Evolutionary conservation across 2,329 filamentous ascomycete genomes (phyloP).

Genomic region (Diaporthe vaccinii): DNA sequence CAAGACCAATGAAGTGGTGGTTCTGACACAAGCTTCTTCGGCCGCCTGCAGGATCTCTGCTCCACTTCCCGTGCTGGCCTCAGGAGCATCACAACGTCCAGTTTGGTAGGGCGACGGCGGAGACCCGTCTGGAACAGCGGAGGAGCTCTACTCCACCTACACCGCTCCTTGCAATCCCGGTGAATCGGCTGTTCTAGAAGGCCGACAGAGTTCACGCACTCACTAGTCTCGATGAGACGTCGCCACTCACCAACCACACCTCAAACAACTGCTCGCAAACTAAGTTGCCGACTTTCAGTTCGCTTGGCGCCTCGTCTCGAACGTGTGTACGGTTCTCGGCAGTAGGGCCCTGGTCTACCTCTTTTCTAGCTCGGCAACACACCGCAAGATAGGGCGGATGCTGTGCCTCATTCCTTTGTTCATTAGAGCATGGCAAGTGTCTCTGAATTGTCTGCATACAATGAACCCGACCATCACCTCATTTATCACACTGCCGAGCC

Average conservation of each 20-base stretch:
- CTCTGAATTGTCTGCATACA: too few relatives aligned
- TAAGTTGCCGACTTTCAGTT: neutral
- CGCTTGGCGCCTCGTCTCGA: neutral
- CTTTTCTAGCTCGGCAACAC: neutral
- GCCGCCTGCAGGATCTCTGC: constrained; percentile 27
- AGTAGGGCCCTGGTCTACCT: neutral
- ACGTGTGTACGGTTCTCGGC: neutral
- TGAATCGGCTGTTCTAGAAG: constrained; percentile 6
- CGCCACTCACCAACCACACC: neutral
- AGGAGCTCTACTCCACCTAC: neutral
- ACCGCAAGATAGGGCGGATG: neutral
- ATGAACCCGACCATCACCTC: neutral
- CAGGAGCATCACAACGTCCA: neutral
- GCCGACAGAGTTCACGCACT: constrained; percentile 17
- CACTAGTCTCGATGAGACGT: constrained; percentile 21
- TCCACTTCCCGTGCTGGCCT: neutral
- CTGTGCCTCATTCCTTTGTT: neutral
- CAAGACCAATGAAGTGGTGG: constrained; percentile 5
- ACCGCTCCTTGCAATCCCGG: constrained; percentile 8
- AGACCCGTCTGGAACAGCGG: neutral
- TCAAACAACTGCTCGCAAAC: neutral
- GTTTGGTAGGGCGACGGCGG: constrained; percentile 6
- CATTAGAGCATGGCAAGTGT: neutral
- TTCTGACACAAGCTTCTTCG: constrained; percentile 2
- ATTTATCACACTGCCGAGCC: neutral